Evolutionary conservation across 108 stramenopile species (phyloP), one percentile per base, ranked within the genome.

Genomic region (Skeletonema grethae): DNA sequence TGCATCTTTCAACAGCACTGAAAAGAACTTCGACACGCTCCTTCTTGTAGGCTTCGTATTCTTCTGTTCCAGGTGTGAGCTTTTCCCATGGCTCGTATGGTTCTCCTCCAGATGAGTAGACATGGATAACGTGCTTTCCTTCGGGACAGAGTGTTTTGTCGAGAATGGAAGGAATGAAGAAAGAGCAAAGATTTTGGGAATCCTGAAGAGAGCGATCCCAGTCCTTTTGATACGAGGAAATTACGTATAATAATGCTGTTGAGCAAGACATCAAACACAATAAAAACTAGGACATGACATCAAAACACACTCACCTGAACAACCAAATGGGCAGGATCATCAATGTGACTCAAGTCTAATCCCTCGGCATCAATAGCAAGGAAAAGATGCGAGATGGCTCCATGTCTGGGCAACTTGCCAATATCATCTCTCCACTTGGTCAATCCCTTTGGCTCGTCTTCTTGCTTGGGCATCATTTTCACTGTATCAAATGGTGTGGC

Each of bases 61-160:
- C 96, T n/a, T 77, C 69, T 7, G 85, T 67, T 11, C 85, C 85
- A 8, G 92, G 91, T 18, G 84, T 86, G n/a, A 97, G 87, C 62
- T 95, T 94, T 65, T 96, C 95, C 96, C 96, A 97, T 34, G 91
- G 90, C 65, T 96, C 96, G 76, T 97, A 97, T 12, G 97, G 96
- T 67, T 96, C 96, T 58, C 96, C 95, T 15, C 95, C 97, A 28
- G 93, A 93, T 29, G 95, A 91, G 69, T 96, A 96, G 18, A 95
- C 95, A 70, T 97, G 97, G 41, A 97, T 93, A 45, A 96, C 95
- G 73, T 97, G 97, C 70, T 97, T 95, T 31, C 97, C 97, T 57
- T 85, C 83, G 41, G 97, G 97, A 59, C 96, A 96, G 12, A 97
- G 80, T 45, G 88, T 74, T 63, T 91, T 88, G 82, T 97, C 97